phyloP scores from a whole-genome alignment of 352 stramenopile species.

The Synura sp. region DNA sequence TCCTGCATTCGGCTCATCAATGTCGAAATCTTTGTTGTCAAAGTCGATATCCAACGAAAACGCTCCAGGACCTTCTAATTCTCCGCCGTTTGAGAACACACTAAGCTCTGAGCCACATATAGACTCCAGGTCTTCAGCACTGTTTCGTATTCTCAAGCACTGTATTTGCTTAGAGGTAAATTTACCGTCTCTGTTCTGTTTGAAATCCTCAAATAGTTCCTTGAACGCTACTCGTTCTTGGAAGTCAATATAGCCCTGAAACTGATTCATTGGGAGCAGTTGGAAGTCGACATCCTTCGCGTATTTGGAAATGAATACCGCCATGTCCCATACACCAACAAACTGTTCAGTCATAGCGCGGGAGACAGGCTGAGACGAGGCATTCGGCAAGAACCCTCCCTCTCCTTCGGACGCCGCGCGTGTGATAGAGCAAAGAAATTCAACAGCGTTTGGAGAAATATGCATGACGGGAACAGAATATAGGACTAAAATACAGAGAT shows the following conservation, averaged over 20 bases:
- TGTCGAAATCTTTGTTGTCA: no score
- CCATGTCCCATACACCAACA: slow-evolving; percentile 3
- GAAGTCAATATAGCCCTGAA: slow-evolving; percentile 1
- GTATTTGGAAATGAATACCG: neutral
- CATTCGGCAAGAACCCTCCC: neutral
- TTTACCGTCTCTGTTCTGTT: neutral
- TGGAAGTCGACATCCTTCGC: slow-evolving; percentile 21
- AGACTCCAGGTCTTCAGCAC: no score
- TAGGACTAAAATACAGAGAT: slow-evolving; percentile 50
- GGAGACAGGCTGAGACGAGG: neutral
- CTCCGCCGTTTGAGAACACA: no score
- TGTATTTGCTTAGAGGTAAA: slow-evolving; percentile 19
- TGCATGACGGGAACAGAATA: slow-evolving; percentile 42
- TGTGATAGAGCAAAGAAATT: neutral
- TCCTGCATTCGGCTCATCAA: no score
- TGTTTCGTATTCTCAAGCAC: no score
- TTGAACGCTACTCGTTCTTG: slow-evolving; percentile 9
- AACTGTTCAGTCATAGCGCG: slow-evolving; percentile 7
- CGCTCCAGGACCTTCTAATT: no score
- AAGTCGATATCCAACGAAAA: no score
- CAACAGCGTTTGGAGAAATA: neutral
- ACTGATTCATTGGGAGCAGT: neutral
- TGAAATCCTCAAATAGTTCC: slow-evolving; percentile 20
- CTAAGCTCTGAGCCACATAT: no score
- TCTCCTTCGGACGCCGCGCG: neutral